phyloP scores from a whole-genome alignment of 805 yeast genomes.

The Myxozyma melibiosi region DNA sequence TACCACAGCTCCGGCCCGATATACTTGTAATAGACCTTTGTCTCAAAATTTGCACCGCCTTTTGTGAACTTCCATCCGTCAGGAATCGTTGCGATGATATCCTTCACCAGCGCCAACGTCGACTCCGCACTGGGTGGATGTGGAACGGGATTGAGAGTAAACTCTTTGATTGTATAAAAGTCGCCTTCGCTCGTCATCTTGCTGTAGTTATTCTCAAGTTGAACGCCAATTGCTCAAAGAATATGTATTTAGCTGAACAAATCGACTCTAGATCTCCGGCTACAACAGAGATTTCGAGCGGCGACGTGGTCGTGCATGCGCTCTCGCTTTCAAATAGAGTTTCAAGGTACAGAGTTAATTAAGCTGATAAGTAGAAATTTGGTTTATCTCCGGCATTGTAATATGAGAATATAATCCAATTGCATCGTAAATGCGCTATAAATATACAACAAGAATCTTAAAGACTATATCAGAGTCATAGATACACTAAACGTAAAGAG shows the following conservation, averaged over 20 bases:
- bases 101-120: constrained; percentile 10
- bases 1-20: constrained; percentile 19
- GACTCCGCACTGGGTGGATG: constrained; percentile 19
- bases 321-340: too few relatives aligned
- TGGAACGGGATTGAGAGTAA: constrained; percentile 14
- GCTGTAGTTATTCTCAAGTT: background rate
- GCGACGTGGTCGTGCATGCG: too few relatives aligned
- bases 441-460: too few relatives aligned
- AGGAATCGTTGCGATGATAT: constrained; percentile 15
- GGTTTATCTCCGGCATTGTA: too few relatives aligned
- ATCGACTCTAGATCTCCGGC: too few relatives aligned
- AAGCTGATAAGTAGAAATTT: too few relatives aligned
- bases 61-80: constrained; percentile 12
- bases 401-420: too few relatives aligned
- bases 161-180: constrained; percentile 7
- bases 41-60: background rate
- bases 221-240: background rate
- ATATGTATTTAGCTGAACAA: background rate
- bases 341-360: too few relatives aligned
- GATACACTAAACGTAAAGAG: too few relatives aligned
- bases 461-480: too few relatives aligned
- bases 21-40: constrained; percentile 13
- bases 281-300: too few relatives aligned
- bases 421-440: too few relatives aligned
- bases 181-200: background rate